Evolutionary conservation across 768 basidiomycete genomes (phyloP).

Genomic region (Hydnomerulius pinastri): DNA sequence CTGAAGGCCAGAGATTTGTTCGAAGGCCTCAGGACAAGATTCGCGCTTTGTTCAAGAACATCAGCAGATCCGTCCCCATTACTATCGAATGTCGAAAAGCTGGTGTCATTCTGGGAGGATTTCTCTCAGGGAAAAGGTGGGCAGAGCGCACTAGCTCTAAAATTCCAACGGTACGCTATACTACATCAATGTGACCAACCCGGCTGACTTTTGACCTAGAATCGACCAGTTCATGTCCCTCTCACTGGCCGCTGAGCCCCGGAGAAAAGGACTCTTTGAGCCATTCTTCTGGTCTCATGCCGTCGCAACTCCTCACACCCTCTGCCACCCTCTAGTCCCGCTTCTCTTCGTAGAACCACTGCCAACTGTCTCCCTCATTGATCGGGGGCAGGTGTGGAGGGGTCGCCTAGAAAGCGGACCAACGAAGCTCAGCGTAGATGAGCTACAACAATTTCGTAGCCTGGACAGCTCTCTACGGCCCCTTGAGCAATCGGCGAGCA

Average conservation of each 20-base stretch:
- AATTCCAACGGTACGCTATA: constrained; percentile 61
- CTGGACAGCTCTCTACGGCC: constrained; percentile 48
- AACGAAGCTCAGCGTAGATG: constrained; percentile 48
- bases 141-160: constrained; percentile 46
- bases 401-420: constrained; percentile 68
- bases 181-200: not conserved
- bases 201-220: constrained; percentile 34
- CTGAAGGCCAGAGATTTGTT: constrained; percentile 47
- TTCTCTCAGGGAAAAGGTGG: constrained; percentile 38
- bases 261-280: constrained; percentile 73
- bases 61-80: constrained; percentile 40
- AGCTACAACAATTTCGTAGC: constrained; percentile 58
- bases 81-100: constrained; percentile 46
- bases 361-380: constrained; percentile 66
- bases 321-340: constrained; percentile 56
- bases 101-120: constrained; percentile 63
- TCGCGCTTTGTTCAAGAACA: constrained; percentile 52
- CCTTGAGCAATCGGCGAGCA: constrained; percentile 19
- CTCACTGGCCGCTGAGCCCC: constrained; percentile 74
- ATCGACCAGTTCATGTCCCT: constrained; percentile 79
- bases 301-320: constrained; percentile 35
- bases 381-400: constrained; percentile 63
- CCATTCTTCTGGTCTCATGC: constrained; percentile 71
- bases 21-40: constrained; percentile 50
- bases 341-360: constrained; percentile 77